phyloP scores from a whole-genome alignment of 768 basidiomycete genomes.

The Albatrellus ellisii region DNA sequence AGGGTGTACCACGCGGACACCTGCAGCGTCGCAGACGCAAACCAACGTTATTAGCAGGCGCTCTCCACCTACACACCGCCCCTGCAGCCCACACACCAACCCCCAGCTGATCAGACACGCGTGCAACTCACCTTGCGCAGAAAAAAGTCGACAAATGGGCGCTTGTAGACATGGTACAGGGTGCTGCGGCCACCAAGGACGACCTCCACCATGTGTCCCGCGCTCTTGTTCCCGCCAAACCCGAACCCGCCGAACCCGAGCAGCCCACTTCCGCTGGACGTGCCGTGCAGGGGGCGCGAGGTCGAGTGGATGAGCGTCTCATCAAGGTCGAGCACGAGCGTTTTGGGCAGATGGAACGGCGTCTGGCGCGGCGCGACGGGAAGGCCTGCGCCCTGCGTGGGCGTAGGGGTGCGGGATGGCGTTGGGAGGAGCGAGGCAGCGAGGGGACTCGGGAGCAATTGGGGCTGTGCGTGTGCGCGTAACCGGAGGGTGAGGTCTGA shows the following conservation, averaged over 20 bases:
- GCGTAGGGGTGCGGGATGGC: constrained; percentile 15
- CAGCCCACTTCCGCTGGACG: constrained; percentile 40
- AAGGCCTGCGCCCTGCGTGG: constrained; percentile 32
- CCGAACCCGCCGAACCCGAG: constrained; percentile 32
- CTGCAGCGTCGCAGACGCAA: constrained; percentile 37
- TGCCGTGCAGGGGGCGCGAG: constrained; percentile 49
- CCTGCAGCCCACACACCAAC: neutral
- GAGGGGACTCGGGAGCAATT: neutral
- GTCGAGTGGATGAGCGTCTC: constrained; percentile 99
- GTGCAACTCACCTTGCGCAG: constrained; percentile 55
- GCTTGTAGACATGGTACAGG: constrained; percentile 95
- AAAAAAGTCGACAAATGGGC: constrained; percentile 95
- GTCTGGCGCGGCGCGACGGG: constrained; percentile 39
- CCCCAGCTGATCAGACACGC: neutral
- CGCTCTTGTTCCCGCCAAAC: constrained; percentile 45
- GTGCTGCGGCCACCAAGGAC: constrained; percentile 80
- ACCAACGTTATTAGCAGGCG: no score
- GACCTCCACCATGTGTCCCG: constrained; percentile 88
- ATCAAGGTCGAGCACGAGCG: constrained; percentile 92
- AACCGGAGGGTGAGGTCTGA: neutral
- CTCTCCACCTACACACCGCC: neutral
- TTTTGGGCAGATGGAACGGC: constrained; percentile 78
- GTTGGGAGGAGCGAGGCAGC: neutral
- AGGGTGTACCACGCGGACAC: constrained; percentile 98
- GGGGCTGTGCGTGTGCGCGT: neutral